phyloP scores from a whole-genome alignment of 805 yeast species.

The Hanseniaspora lachancei region DNA sequence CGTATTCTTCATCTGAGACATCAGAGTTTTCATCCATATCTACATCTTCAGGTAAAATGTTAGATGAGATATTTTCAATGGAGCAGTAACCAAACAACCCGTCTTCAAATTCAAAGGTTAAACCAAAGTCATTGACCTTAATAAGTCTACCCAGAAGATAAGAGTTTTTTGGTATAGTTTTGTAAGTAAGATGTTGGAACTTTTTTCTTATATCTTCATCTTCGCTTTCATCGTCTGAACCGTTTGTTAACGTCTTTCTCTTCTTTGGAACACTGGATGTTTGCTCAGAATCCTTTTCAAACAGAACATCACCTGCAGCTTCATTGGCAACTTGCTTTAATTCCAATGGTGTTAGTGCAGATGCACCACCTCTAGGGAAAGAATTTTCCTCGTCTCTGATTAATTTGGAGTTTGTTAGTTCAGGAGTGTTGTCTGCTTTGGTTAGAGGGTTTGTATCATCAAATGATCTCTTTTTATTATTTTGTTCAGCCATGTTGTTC shows the following conservation, averaged over 20 bases:
- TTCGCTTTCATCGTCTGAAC: conserved; percentile 21
- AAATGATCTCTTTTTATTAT: conserved; percentile 20
- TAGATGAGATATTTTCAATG: conserved; percentile 55
- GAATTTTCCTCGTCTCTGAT: conserved; percentile 29
- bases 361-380: conserved; percentile 94
- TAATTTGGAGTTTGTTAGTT: conserved; percentile 28
- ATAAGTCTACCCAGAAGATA: conserved; percentile 64
- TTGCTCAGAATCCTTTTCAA: conserved; percentile 27
- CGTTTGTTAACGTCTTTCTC: conserved; percentile 17
- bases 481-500: background rate
- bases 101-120: conserved; percentile 65
- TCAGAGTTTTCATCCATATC: conserved; percentile 21
- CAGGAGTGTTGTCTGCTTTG: conserved; percentile 31
- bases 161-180: conserved; percentile 57
- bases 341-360: conserved; percentile 77
- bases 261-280: conserved; percentile 18
- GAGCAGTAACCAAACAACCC: conserved; percentile 69
- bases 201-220: conserved; percentile 21
- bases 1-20: conserved; percentile 33
- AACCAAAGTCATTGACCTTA: conserved; percentile 45
- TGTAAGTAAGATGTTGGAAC: conserved; percentile 45
- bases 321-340: conserved; percentile 85
- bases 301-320: conserved; percentile 76
- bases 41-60: conserved; percentile 45
- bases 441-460: conserved; percentile 30